Evolutionary conservation across 495 filamentous ascomycete species (phyloP).

Genomic region (Hapsidospora chrysogenum): DNA sequence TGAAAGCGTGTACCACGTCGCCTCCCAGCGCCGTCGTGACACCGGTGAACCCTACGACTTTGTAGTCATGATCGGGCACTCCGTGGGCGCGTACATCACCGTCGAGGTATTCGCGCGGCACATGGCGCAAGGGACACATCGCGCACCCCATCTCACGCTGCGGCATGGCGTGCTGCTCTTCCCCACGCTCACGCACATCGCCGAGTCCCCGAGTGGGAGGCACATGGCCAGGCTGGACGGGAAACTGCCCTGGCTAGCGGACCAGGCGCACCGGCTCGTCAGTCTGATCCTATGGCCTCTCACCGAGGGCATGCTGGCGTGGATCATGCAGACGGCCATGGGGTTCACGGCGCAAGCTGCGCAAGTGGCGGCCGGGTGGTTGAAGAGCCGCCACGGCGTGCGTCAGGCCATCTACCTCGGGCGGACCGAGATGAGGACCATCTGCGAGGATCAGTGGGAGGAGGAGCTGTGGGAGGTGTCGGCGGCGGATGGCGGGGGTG

Average conservation of each 20-base stretch:
- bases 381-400: slow-evolving; percentile 45
- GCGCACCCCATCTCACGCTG: slow-evolving; percentile 8
- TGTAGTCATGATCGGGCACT: slow-evolving; percentile 70
- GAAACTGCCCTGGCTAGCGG: slow-evolving; percentile 34
- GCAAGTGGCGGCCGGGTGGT: slow-evolving; percentile 41
- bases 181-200: slow-evolving; percentile 63
- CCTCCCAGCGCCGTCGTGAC: slow-evolving; percentile 12
- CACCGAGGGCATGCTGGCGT: slow-evolving; percentile 22
- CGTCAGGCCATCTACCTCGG: slow-evolving; percentile 48
- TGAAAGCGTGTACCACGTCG: slow-evolving; percentile 17
- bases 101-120: slow-evolving; percentile 51
- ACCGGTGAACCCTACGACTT: slow-evolving; percentile 19
- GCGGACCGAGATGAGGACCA: slow-evolving; percentile 56
- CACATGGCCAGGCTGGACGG: slow-evolving; percentile 37
- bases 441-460: slow-evolving; percentile 63
- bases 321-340: slow-evolving; percentile 29
- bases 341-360: slow-evolving; percentile 39
- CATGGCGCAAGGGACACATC: slow-evolving; percentile 8
- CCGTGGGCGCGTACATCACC: slow-evolving; percentile 64
- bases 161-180: slow-evolving; percentile 52
- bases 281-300: slow-evolving; percentile 27
- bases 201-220: slow-evolving; percentile 42
- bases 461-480: slow-evolving; percentile 63
- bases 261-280: slow-evolving; percentile 34
- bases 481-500: slow-evolving; percentile 4